These are phyloP conservation scores for Trifolium subterraneum DNA, from an alignment of 306 rosid genomes.

Conservation along the genomic window DNA sequence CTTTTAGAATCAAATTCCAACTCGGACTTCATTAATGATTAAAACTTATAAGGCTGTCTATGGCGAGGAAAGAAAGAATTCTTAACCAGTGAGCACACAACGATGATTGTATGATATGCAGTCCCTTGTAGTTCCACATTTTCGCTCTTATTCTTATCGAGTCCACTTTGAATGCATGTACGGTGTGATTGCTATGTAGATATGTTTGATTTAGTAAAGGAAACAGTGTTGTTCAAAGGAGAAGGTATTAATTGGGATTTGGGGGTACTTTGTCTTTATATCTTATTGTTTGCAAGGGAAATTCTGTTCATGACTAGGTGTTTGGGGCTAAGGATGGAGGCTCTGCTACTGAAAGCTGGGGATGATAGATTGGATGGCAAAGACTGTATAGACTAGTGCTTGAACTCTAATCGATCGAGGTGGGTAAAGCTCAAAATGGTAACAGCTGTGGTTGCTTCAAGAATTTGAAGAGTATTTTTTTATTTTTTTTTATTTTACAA, in stretches of 20 bases:
- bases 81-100: not conserved
- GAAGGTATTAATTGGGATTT: not conserved
- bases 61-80: not conserved
- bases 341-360: not conserved
- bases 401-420: not conserved
- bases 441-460: not conserved
- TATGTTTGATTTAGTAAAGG: not conserved
- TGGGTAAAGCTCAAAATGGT: not conserved
- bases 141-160: not conserved
- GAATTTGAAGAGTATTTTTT: too few species aligned
- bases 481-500: too few species aligned
- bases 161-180: not conserved
- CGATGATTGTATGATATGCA: not conserved
- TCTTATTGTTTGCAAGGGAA: not conserved
- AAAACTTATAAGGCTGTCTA: not conserved
- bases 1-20: constrained; percentile 1
- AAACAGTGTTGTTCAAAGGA: not conserved
- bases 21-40: not conserved
- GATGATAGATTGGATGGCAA: not conserved
- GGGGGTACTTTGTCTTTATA: not conserved
- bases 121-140: not conserved
- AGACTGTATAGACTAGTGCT: not conserved
- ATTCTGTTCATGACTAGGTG: not conserved
- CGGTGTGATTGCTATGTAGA: not conserved
- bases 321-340: not conserved